A percentile compares a stretch with the other conserved stretches of the same genome.
phyloP scores from a whole-genome alignment of 2,329 filamentous ascomycete genomes.

The Ceratocystis smalleyi region DNA sequence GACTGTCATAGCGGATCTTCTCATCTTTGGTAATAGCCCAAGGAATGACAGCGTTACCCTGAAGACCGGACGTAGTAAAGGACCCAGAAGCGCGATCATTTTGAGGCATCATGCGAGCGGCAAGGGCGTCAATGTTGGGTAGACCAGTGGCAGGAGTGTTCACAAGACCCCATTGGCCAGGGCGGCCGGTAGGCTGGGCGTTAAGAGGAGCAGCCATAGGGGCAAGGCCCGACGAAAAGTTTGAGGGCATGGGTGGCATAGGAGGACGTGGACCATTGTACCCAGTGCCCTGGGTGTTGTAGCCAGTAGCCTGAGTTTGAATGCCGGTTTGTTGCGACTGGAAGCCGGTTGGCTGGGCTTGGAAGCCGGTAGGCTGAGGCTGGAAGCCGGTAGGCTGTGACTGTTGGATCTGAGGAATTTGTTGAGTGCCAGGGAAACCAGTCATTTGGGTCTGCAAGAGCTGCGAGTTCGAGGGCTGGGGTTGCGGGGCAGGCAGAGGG shows the following conservation, averaged over 20 bases:
- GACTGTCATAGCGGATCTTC: slow-evolving; percentile 87
- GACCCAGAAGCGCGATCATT: slow-evolving; percentile 69
- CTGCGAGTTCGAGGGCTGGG: slow-evolving; percentile 57
- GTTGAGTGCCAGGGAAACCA: slow-evolving; percentile 38
- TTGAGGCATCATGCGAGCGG: slow-evolving; percentile 95
- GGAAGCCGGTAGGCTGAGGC: slow-evolving; percentile 32
- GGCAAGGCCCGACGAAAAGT: slow-evolving; percentile 38
- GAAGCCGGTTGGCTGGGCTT: slow-evolving; percentile 38
- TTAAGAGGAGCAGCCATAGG: slow-evolving; percentile 55
- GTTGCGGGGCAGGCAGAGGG: slow-evolving; percentile 44
- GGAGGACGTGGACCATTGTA: slow-evolving; percentile 77
- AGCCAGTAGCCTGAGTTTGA: slow-evolving; percentile 51
- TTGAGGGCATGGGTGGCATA: slow-evolving; percentile 68
- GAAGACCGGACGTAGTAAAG: slow-evolving; percentile 73
- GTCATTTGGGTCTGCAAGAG: slow-evolving; percentile 52
- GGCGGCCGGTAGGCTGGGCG: slow-evolving; percentile 82
- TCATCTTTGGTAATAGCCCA: slow-evolving; percentile 99
- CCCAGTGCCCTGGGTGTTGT: slow-evolving; percentile 58
- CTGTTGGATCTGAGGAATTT: slow-evolving; percentile 25
- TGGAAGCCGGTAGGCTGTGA: slow-evolving; percentile 24
- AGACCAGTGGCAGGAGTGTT: slow-evolving; percentile 80
- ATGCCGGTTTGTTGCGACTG: slow-evolving; percentile 40
- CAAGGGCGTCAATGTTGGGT: slow-evolving; percentile 84
- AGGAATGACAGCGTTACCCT: slow-evolving; percentile 87
- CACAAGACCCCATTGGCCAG: slow-evolving; percentile 96